Base-by-base conservation (phyloP, 2,329 filamentous ascomycete species). In the Geosmithia putterillii region DNA sequence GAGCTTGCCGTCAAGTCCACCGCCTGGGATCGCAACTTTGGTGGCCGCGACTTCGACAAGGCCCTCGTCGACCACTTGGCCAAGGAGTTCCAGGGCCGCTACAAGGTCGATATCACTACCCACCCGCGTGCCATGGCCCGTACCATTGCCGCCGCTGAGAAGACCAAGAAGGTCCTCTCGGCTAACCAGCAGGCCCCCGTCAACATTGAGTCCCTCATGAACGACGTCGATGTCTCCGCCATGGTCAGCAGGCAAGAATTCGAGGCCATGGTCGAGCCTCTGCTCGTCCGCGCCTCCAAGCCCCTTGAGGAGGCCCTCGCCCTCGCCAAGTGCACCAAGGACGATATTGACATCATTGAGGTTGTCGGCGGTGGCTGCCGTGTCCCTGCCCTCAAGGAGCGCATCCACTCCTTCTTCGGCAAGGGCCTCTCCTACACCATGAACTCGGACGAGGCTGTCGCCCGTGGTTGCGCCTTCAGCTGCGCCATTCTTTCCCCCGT, bases 181-280 rank as follows among this genome's bases (percentile, higher is more conserved):
- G 92, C 92, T 61, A 96, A 96, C 70, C 84, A 89, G 54, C 77
- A 84, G 59, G 88, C 90, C 17, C 87, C 90, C 41, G 67, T 98
- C 64, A 96, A 89, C 74, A 94, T 98, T 57, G 92, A 98, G 72
- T 95, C 89, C 32, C 73, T 98, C 54, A 96, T 98, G 89, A 94
- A 96, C 66, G 92, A 98, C 62, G 72, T 95, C 48, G 92, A 98
- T 62, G 92, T 95, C 34, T 79, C 78, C 43, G 73, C 83, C 47
- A 83, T 94, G 75, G 75, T 98, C 58, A 95, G 90, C 63, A 84
- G 92, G 50, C 86, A 95, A 59, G 90, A 96, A 61, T 80, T 98
- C 45, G 92, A 98, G 72, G 80, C 83, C 49, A 80, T 98, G 62
- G 79, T 95, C 50, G 79, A 86, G 69, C 87, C 89, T 38, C 73